Base-by-base conservation (phyloP, 768 basidiomycete genomes). In the Kwoniella shandongensis region DNA sequence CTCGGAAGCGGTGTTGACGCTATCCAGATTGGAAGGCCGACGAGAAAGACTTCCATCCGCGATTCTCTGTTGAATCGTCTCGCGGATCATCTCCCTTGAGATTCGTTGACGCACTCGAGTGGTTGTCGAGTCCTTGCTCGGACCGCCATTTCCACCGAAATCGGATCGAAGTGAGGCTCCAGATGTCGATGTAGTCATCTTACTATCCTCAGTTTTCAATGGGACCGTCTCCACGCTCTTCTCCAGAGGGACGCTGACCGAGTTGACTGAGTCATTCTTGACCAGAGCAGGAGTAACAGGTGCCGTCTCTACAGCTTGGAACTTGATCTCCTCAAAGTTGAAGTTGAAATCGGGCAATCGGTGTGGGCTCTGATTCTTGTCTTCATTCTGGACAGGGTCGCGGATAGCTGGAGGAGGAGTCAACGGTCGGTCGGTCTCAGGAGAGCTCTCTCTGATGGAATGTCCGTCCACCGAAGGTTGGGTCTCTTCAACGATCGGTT, bases 81-180 rank as follows among this genome's bases (percentile, higher is more conserved):
- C 69, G 3, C 69, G 46, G 46, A 76, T 76, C 66, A 72, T 66
- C 41, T 76, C 75, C 32, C 72, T 59, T 4, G 69, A 72, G 46
- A 76, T 76, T 25, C 75, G 45, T 51, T 73, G 75, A 39, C 75
- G 51, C n/a, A 76, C 67, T 20, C 56, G 44, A n/a, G 66, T 57
- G 25, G 58, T 72, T 0, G 62, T 64, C 4, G 63, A 61, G 17
- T 49, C 56, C 25, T 45, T 39, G 12, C 6, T 32, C 7, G 35
- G 22, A 3, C 23, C 45, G 22, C 17, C 42, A 29, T 27, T 51
- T 17, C 42, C 51, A 23, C 44, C 56, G 29, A 61, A 52, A 17
- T 63, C 61, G 20, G 45, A 46, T 20, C 54, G 30, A 13, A 50
- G 23, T 12, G 51, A 57, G n/a, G 18, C 26, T 10, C 22, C n/a